Evolutionary conservation across 2,329 filamentous ascomycete genomes (phyloP), one percentile per base, ranked within the genome.

Genomic region (Trichoderma citrinoviride): DNA sequence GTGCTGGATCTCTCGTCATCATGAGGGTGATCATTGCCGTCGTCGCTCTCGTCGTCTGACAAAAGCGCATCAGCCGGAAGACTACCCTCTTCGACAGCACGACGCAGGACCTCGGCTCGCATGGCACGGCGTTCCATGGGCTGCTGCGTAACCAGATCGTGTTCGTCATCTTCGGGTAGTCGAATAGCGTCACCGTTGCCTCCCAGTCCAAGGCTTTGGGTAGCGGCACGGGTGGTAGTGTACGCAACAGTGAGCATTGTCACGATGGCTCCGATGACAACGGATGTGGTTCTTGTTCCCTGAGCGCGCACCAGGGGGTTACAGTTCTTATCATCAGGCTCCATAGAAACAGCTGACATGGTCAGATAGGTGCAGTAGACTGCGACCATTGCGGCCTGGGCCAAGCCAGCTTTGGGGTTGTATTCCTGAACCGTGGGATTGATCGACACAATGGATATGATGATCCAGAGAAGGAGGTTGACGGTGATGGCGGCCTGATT

Each of bases 291-390:
- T 67, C 95, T 87, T 10, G 94, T 95, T 66, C 92, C 93, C 67
- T 91, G 90, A 7, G 93, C 93, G 61, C 86, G 88, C 67, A 97
- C 83, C 37, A 99, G 84, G 8, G 95, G 95, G 78, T 99, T 99
- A 86, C 95, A 99, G 69, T 91, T 85, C 71, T 91, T 90, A 80
- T 97, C 81, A 76, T 98, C 94, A 0, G 95, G 95, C 73, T 99
- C 94, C 95, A 99, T 98, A 63, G 93, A 96, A 1, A 99, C 95
- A 27, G 95, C 95, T 2, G 93, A 97, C 88, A 99, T 92, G 70
- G 95, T 99, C 63, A 99, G 86, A 75, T 99, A 99, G 49, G 95
- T 98, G 85, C 95, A 99, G 83, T 99, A 99, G 65, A 97, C 87
- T 19, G 93, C 92, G 50, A 99, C 95, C 86, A 98, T 97, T 67